Evolutionary conservation across 306 rosid genomes (phyloP).

Genomic region (Cucumis sativus): Cucumber_9930_V3 NC_026659.2:9837501-9838000

Average conservation of each 20-base stretch:
- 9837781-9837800: background rate
- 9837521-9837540: constrained; percentile 9
- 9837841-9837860: background rate
- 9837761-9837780: background rate
- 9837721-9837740: background rate
- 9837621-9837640: constrained; percentile 35
- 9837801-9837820: no score
- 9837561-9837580: constrained; percentile 69
- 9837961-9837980: background rate
- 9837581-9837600: constrained; percentile 82
- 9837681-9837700: background rate
- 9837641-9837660: constrained; percentile 45
- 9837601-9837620: constrained; percentile 60
- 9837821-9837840: background rate
- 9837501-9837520: constrained; percentile 20
- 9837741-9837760: constrained; percentile 1
- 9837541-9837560: constrained; percentile 14
- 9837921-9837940: background rate
- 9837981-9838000: background rate
- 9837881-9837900: background rate
- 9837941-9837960: background rate
- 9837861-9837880: background rate
- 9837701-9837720: background rate
- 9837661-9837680: constrained; percentile 30
- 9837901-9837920: background rate